Base-by-base conservation (phyloP, 2,329 filamentous ascomycete species). In the Calonectria pteridis region DNA sequence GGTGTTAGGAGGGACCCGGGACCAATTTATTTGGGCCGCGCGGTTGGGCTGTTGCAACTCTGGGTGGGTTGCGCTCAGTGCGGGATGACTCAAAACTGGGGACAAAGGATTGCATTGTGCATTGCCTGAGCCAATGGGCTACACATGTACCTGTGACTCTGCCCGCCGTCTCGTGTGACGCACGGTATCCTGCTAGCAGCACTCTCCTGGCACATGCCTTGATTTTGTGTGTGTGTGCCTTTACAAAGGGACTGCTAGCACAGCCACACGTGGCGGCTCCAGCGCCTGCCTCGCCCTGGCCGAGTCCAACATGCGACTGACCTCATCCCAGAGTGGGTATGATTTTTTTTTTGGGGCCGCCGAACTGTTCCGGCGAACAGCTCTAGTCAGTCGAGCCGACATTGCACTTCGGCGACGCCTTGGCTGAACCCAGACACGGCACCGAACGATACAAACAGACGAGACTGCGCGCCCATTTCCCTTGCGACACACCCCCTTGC, bases 31-130 rank as follows among this genome's bases (percentile, higher is more conserved):
- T 64, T 66, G 29, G 55, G 55, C 55, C 53, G 51, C 55, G 50
- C 58, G 71, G 77, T 79, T 75, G 73, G 75, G 68, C 69, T 69
- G 62, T 74, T 65, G 71, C 72, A 31, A 23, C 14, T 65, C 29
- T 28, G 35, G 23, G 64, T 67, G 69, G 64, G 69, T 43, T 69
- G 58, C 40, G 62, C 29, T 53, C 28, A 53, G 58, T 33, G 31
- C 26, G 46, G 28, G 46, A 63, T 55, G 64, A 71, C 53, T 68
- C 63, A 72, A 72, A 50, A 65, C 26, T 68, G 64, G 64, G 62
- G 46, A 50, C 58, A 65, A 43, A 49, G 43, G 53, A 35, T 20
- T 35, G 33, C 43, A 51, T 53, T 62, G 63, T n/a, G 33, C 43
- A 51, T 53, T 62, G 63, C 69, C 69, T 67, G 46, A 46, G 43